These are phyloP conservation scores for Candida piceae DNA, from an alignment of 805 yeast species.

Conservation along the genomic window DNA sequence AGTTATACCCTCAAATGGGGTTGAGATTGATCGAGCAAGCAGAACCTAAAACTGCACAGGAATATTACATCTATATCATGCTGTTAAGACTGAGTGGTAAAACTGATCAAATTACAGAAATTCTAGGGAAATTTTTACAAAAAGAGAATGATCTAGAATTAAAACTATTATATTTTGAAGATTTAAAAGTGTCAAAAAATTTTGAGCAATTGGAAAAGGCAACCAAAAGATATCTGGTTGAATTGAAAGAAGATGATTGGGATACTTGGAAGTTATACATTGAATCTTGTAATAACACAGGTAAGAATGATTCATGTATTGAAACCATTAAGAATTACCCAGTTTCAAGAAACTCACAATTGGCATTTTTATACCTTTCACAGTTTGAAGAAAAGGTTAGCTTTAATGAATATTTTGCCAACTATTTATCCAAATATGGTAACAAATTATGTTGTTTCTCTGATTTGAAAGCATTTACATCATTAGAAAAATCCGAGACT, in stretches of 20 bases:
- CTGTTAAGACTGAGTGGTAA: conserved; percentile 38
- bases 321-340: conserved; percentile 28
- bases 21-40: conserved; percentile 47
- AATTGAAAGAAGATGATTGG: conserved; percentile 63
- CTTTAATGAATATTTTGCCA: conserved; percentile 27
- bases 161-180: conserved; percentile 46
- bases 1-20: conserved; percentile 58
- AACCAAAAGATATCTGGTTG: conserved; percentile 38
- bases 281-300: conserved; percentile 37
- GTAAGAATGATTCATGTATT: conserved; percentile 29
- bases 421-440: conserved; percentile 43
- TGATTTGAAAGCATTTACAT: conserved; percentile 44
- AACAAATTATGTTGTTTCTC: conserved; percentile 59
- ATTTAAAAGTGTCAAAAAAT: conserved; percentile 35
- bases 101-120: conserved; percentile 30
- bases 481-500: conserved; percentile 1
- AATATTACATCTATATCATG: conserved; percentile 52
- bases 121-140: conserved; percentile 29
- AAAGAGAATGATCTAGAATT: conserved; percentile 56
- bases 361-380: conserved; percentile 48
- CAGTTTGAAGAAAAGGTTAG: conserved; percentile 8
- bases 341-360: conserved; percentile 49
- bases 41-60: conserved; percentile 47
- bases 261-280: conserved; percentile 62
- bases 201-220: conserved; percentile 41